Conservation (phyloP, 2,329 filamentous ascomycete species). For the Cladosporium sp. region DNA sequence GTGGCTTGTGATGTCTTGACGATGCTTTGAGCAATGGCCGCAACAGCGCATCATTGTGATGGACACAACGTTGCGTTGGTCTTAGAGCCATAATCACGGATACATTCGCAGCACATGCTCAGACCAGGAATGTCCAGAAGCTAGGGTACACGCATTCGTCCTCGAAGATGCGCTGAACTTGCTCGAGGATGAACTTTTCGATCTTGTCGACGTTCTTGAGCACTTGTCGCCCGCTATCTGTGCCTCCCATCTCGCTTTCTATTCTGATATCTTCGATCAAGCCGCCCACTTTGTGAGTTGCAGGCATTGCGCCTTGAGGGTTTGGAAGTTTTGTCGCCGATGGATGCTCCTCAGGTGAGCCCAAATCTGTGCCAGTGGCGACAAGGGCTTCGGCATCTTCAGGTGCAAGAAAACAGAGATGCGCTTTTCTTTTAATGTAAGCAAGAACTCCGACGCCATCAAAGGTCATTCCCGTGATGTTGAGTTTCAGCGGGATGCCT, state of each 20-base stretch:
- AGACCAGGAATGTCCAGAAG: conserved; percentile 97
- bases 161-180: conserved; percentile 95
- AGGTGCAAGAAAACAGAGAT: conserved; percentile 91
- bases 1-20: not conserved
- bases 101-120: conserved; percentile 27
- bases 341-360: conserved; percentile 26
- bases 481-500: conserved; percentile 88
- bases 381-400: conserved; percentile 78
- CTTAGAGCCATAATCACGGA: not conserved
- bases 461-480: conserved; percentile 92
- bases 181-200: conserved; percentile 93
- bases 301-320: conserved; percentile 23
- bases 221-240: conserved; percentile 88
- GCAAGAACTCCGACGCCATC: conserved; percentile 92
- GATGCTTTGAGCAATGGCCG: not conserved
- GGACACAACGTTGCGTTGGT: not conserved
- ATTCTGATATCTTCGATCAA: conserved; percentile 90
- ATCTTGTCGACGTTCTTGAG: conserved; percentile 99
- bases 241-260: conserved; percentile 94
- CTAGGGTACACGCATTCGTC: conserved; percentile 98
- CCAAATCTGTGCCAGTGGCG: conserved; percentile 34
- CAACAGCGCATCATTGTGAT: not conserved
- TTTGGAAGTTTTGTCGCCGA: conserved; percentile 19
- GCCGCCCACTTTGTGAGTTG: conserved; percentile 57
- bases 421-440: conserved; percentile 82